These are phyloP conservation scores for Cystoisospora suis DNA, from an alignment of 169 alveolate genomes.

Conservation along the genomic window DNA sequence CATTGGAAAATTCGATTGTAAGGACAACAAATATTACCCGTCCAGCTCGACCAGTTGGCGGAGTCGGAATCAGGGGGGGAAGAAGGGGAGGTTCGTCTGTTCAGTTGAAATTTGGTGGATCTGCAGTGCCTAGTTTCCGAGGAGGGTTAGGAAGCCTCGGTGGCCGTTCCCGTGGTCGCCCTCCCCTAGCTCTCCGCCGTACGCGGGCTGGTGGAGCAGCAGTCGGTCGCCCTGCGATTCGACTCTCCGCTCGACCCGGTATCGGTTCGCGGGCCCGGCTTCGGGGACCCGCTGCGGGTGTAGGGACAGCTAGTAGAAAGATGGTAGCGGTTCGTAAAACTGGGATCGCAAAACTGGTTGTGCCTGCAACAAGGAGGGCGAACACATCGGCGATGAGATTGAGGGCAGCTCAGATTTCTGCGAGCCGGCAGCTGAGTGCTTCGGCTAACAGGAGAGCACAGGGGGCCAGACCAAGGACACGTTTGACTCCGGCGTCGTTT, in stretches of 20 bases:
- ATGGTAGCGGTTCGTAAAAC: background rate
- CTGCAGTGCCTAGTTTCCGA: background rate
- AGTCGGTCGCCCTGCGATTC: background rate
- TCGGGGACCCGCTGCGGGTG: background rate
- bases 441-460: constrained; percentile 42
- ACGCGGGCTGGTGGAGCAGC: background rate
- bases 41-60: background rate
- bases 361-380: background rate
- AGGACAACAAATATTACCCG: background rate
- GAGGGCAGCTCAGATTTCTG: constrained; percentile 8
- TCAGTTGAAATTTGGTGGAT: background rate
- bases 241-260: background rate
- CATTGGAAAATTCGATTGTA: background rate
- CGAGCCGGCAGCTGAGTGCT: constrained; percentile 14
- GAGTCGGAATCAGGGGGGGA: constrained; percentile 36
- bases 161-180: no score
- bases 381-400: constrained; percentile 34
- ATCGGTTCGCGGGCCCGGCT: background rate
- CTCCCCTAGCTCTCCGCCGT: background rate
- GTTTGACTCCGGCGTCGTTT: constrained; percentile 16
- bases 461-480: background rate
- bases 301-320: background rate
- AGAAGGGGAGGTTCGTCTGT: constrained; percentile 1
- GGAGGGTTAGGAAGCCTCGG: background rate
- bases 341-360: background rate